These are phyloP conservation scores for Carpinus fangiana DNA, from an alignment of 306 rosid species.

Conservation along the genomic window DNA sequence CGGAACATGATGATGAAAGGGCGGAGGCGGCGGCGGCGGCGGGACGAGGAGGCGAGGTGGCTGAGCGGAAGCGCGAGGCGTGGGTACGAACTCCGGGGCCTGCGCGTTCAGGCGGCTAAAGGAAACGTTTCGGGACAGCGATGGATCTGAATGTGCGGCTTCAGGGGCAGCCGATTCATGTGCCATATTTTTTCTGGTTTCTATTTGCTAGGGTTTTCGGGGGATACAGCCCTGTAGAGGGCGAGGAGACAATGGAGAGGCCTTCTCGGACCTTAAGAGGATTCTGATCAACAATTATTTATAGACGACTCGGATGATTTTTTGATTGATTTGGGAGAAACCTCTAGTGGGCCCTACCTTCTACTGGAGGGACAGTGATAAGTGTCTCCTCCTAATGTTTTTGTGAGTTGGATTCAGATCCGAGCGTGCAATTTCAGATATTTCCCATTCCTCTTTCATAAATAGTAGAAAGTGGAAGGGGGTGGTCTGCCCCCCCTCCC, in stretches of 20 bases:
- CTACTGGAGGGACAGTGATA: too few relatives aligned
- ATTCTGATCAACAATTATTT: conserved; percentile 6
- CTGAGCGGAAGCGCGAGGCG: conserved; percentile 50
- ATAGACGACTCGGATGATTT: background rate
- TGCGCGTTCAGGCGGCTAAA: conserved; percentile 87
- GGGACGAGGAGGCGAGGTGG: conserved; percentile 43
- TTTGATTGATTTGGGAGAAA: background rate
- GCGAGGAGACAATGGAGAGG: conserved; percentile 33
- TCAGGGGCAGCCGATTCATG: conserved; percentile 43
- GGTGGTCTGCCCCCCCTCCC: too few relatives aligned
- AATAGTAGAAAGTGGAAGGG: too few relatives aligned
- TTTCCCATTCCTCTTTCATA: too few relatives aligned
- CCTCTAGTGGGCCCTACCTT: background rate
- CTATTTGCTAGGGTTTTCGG: background rate
- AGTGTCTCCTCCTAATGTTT: too few relatives aligned
- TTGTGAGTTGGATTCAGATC: too few relatives aligned
- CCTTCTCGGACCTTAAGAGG: conserved; percentile 24
- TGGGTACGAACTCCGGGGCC: conserved; percentile 85
- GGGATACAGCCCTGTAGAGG: conserved; percentile 23
- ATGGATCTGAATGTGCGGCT: conserved; percentile 22
- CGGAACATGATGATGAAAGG: conserved; percentile 46
- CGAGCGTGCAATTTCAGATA: too few relatives aligned
- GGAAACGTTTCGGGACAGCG: conserved; percentile 56
- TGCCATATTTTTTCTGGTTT: conserved; percentile 37
- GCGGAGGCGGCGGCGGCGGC: conserved; percentile 37